These are phyloP conservation scores for Kazachstania sp. DNA, from an alignment of 1,139 yeast genomes.

Conservation along the genomic window DNA sequence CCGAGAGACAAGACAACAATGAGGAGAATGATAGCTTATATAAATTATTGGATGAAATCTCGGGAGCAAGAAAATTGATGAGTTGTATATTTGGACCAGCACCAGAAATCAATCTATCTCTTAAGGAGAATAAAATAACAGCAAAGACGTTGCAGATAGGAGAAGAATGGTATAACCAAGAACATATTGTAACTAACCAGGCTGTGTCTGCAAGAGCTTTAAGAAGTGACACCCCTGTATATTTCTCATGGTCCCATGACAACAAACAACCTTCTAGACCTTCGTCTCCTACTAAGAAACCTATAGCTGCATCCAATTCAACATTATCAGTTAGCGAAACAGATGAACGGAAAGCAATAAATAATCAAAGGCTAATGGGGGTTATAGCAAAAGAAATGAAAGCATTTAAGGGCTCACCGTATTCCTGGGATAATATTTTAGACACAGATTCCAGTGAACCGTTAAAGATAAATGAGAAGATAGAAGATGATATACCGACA, in stretches of 20 bases:
- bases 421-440: constrained; percentile 7
- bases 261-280: not conserved
- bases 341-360: not conserved
- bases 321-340: not conserved
- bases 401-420: constrained; percentile 3
- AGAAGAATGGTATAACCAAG: constrained; percentile 18
- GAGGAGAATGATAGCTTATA: constrained; percentile 8
- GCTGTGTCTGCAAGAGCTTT: constrained; percentile 7
- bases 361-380: not conserved
- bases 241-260: constrained; percentile 24
- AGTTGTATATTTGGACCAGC: constrained; percentile 3
- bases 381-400: not conserved
- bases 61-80: constrained; percentile 4
- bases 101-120: not conserved
- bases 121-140: constrained; percentile 1
- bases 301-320: not conserved
- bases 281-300: constrained; percentile 1
- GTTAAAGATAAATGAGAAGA: not conserved
- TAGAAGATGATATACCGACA: not conserved
- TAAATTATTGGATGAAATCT: constrained; percentile 16
- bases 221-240: constrained; percentile 19
- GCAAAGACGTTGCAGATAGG: constrained; percentile 7
- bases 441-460: not conserved
- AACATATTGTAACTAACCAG: constrained; percentile 9
- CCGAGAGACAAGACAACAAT: not conserved